Conservation (phyloP, 139 green algal species). For the Chlorella sp. region DNA sequence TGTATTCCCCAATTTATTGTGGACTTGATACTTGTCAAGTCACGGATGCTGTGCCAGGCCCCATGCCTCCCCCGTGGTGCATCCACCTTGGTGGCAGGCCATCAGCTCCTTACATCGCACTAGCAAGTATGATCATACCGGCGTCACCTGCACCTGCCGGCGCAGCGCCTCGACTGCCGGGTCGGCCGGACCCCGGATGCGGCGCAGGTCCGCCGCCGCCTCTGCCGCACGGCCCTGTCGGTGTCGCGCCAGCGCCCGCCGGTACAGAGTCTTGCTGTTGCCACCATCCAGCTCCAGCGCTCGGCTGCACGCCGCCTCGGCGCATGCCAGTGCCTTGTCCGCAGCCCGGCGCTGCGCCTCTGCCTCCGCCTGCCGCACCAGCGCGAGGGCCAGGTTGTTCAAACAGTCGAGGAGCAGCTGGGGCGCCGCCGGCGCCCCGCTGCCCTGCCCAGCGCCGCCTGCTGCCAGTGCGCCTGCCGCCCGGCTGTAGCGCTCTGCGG, state of each 20-base stretch:
- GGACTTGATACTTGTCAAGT: too few species aligned
- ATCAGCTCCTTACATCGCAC: too few species aligned
- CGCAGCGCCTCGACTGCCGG: too few species aligned
- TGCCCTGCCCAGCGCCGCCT: background rate
- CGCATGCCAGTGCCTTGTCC: background rate
- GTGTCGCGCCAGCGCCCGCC: background rate
- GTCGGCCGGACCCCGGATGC: too few species aligned
- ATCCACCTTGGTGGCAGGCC: too few species aligned
- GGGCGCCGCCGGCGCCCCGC: background rate
- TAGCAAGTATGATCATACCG: too few species aligned
- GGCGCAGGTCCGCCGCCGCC: background rate
- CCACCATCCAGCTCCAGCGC: background rate
- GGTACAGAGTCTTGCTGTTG: slow-evolving; percentile 18
- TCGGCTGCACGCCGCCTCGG: background rate
- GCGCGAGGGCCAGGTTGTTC: background rate
- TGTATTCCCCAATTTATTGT: too few species aligned
- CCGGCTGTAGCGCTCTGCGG: background rate
- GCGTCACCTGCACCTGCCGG: too few species aligned
- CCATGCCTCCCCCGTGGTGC: too few species aligned
- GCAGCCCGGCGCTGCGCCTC: background rate
- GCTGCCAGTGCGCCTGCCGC: background rate
- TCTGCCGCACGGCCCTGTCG: background rate
- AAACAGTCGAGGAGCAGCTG: background rate
- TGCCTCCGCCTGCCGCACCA: background rate
- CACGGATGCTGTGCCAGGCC: too few species aligned